Percentiles rank a stretch among this genome's conserved stretches.
Conservation (phyloP, 176 grass and related monocot genomes). For the Phoenix dactylifera region DNA sequence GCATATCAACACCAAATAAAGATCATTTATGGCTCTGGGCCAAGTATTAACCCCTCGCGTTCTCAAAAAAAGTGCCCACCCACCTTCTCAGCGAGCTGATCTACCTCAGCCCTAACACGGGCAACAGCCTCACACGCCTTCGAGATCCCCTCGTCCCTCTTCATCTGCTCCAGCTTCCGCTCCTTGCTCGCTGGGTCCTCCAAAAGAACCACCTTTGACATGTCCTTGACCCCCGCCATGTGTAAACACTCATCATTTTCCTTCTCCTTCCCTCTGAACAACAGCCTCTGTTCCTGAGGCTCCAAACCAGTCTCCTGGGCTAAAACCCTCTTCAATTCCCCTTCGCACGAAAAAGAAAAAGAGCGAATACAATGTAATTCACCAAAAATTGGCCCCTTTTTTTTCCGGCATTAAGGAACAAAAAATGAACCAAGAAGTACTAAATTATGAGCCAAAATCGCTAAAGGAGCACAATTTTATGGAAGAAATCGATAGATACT, state of each 20-base stretch:
- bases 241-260: constrained; percentile 56
- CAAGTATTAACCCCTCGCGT: too few relatives aligned
- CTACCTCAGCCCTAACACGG: constrained; percentile 63
- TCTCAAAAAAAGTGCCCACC: neutral
- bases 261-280: constrained; percentile 86
- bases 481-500: too few relatives aligned
- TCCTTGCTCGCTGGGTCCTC: constrained; percentile 55
- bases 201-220: constrained; percentile 58
- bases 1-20: too few relatives aligned
- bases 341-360: constrained; percentile 19
- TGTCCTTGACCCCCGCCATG: constrained; percentile 59
- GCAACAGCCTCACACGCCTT: constrained; percentile 57
- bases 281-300: constrained; percentile 59
- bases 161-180: constrained; percentile 33
- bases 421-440: too few relatives aligned
- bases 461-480: too few relatives aligned
- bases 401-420: too few relatives aligned
- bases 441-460: too few relatives aligned
- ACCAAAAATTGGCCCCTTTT: too few relatives aligned
- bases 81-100: constrained; percentile 69
- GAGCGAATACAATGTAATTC: too few relatives aligned
- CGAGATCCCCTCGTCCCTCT: constrained; percentile 50
- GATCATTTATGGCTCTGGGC: too few relatives aligned
- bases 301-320: constrained; percentile 49
- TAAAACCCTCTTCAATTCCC: constrained; percentile 74